Conservation (phyloP, 2,329 filamentous ascomycete species). For the Sporothrix sp. region DNA sequence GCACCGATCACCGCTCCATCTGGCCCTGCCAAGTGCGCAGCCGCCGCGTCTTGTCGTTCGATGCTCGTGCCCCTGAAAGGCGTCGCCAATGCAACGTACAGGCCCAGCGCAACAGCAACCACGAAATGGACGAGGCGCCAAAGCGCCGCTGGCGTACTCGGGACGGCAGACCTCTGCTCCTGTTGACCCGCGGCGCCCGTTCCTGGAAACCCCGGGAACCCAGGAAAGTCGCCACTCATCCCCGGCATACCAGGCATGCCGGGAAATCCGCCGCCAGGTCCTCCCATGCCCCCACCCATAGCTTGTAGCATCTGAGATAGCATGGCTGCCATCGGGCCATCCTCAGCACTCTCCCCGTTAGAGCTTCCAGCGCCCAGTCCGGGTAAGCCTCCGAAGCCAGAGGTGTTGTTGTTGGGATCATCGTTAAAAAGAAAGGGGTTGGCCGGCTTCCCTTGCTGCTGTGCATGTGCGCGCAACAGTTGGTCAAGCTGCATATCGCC, state of each 20-base stretch:
- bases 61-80: slow-evolving; percentile 58
- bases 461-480: slow-evolving; percentile 42
- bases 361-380: slow-evolving; percentile 16
- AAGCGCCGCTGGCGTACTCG: slow-evolving; percentile 33
- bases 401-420: slow-evolving; percentile 7
- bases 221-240: not conserved
- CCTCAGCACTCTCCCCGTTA: slow-evolving; percentile 24
- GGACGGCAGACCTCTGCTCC: slow-evolving; percentile 26
- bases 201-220: slow-evolving; percentile 18
- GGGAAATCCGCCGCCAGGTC: slow-evolving; percentile 23
- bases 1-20: not conserved
- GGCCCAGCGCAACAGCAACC: slow-evolving; percentile 57
- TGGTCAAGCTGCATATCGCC: slow-evolving; percentile 54
- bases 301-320: slow-evolving; percentile 59
- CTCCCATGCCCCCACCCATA: slow-evolving; percentile 35
- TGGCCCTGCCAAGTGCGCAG: slow-evolving; percentile 25
- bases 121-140: slow-evolving; percentile 68
- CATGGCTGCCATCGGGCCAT: slow-evolving; percentile 67
- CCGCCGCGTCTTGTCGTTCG: slow-evolving; percentile 40
- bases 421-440: slow-evolving; percentile 12
- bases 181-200: slow-evolving; percentile 18
- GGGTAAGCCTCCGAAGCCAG: slow-evolving; percentile 10
- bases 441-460: slow-evolving; percentile 13
- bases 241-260: slow-evolving; percentile 34
- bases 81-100: slow-evolving; percentile 60